Evolutionary conservation across 1,139 yeast genomes (phyloP), one percentile per base, ranked within the genome.

Genomic region (Barnettozyma hawaiiensis): DNA sequence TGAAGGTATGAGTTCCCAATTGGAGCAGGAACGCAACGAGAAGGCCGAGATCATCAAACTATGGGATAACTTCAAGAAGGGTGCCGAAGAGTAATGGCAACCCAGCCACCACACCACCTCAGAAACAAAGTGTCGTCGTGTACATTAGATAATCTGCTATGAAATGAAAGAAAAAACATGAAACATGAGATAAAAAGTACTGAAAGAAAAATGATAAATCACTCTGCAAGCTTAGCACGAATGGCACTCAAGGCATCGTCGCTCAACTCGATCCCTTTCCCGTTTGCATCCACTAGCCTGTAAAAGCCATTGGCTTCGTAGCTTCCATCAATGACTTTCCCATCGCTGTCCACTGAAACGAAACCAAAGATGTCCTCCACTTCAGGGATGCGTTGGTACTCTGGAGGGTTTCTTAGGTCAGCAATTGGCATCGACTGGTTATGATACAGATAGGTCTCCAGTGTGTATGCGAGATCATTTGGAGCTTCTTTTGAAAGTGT

Each of bases 361-460:
- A 81, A 83, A 1, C 95, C 95, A 46, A 80, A 67, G 1, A 79
- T 78, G 54, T 82, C 83, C 48, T 81, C 87, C 5, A 83, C 76
- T 20, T 81, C 85, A 0, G 94, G 89, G 18, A 77, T 73, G 45
- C 94, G 70, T 11, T 85, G 85, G 50, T 75, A 78, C 20, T 75
- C 66, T 1, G 94, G 90, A 2, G 78, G 71, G 42, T 73, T 76
- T 47, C 94, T 68, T 49, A 81, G 70, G 57, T 85, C 95, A 53
- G 78, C 82, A 35, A 85, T 73, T 7, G 89, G 86, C 82, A 83
- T 79, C 61, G 63, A 80, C 0, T 74, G 64, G 34, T 68, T 60
- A 19, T 75, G 73, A 54, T 75, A 81, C 29, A 76, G 73, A 6
- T 78, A 71, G 2, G 89, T 86, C 47, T 83, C 81, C 56, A 81